These are phyloP conservation scores for Dactylis glomerata DNA, from an alignment of 176 grass and related monocot genomes.

Conservation along the genomic window DNA sequence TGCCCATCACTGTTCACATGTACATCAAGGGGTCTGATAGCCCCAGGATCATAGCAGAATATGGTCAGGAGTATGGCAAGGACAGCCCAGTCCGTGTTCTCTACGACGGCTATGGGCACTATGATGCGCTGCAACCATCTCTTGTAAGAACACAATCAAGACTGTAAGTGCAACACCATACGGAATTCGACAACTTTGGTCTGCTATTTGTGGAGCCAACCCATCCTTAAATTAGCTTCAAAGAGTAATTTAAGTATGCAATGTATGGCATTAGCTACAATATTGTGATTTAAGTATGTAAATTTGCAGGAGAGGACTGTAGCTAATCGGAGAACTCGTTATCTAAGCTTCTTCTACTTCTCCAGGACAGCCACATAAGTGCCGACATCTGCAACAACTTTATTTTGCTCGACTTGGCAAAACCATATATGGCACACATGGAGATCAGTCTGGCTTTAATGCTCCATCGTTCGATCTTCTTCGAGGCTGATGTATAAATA, in stretches of 20 bases:
- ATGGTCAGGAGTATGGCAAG: slow-evolving; percentile 93
- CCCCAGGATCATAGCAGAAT: slow-evolving; percentile 84
- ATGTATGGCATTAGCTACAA: too few species aligned
- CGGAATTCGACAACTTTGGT: slow-evolving; percentile 29
- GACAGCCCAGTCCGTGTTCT: slow-evolving; percentile 80
- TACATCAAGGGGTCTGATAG: slow-evolving; percentile 46
- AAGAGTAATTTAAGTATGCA: too few species aligned
- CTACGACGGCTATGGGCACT: slow-evolving; percentile 87
- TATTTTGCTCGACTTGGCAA: not conserved
- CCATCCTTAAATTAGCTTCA: not conserved
- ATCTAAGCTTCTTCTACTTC: slow-evolving; percentile 32
- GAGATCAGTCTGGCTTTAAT: not conserved
- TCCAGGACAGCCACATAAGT: slow-evolving; percentile 18
- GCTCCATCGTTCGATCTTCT: not conserved
- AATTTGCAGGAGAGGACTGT: slow-evolving; percentile 46
- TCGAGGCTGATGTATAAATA: slow-evolving; percentile 42
- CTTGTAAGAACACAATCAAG: slow-evolving; percentile 60
- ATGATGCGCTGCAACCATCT: slow-evolving; percentile 62
- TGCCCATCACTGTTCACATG: slow-evolving; percentile 95
- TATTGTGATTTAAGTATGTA: not conserved
- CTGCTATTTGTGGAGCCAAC: slow-evolving; percentile 7
- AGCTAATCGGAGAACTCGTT: slow-evolving; percentile 19
- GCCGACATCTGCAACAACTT: not conserved
- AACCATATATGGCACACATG: not conserved
- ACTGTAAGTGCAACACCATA: slow-evolving; percentile 35